Conservation (phyloP, 331 rosid genomes). For the Prunus yedoensis region DNA sequence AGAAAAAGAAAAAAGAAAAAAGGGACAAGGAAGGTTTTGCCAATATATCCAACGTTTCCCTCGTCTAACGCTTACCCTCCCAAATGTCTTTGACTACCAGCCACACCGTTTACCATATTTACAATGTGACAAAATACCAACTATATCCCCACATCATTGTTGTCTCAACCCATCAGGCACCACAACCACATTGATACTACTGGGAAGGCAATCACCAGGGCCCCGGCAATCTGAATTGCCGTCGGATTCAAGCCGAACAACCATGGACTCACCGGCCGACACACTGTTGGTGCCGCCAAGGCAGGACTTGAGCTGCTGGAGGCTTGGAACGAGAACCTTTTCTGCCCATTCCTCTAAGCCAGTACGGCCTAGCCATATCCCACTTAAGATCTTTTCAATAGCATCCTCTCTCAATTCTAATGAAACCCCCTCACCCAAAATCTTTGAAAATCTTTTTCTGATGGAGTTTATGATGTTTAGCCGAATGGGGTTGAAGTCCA, state of each 20-base stretch:
- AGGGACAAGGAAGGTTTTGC: conserved; percentile 14
- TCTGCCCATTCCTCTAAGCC: conserved; percentile 78
- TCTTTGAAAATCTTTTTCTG: conserved; percentile 41
- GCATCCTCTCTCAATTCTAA: conserved; percentile 72
- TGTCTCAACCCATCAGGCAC: conserved; percentile 31
- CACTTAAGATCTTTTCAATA: conserved; percentile 68
- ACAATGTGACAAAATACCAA: conserved; percentile 28
- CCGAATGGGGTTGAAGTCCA: conserved; percentile 48
- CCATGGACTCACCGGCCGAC: conserved; percentile 38
- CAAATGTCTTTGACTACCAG: conserved; percentile 38
- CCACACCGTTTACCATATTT: conserved; percentile 34
- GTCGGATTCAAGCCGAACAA: conserved; percentile 67
- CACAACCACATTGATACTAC: conserved; percentile 61
- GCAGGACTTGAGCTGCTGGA: conserved; percentile 56
- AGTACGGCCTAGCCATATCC: conserved; percentile 69
- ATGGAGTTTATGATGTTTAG: conserved; percentile 45
- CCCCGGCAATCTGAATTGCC: conserved; percentile 42
- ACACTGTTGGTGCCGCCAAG: conserved; percentile 9
- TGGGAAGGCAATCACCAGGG: conserved; percentile 51
- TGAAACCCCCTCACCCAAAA: conserved; percentile 48
- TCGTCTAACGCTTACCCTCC: conserved; percentile 40
- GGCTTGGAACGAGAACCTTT: conserved; percentile 62
- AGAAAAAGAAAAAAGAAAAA: conserved; percentile 12
- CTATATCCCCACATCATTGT: conserved; percentile 22
- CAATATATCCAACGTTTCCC: conserved; percentile 29